Conservation (phyloP, 225 moss, liverwort and hornwort species). For the Bryum argenteum region DNA sequence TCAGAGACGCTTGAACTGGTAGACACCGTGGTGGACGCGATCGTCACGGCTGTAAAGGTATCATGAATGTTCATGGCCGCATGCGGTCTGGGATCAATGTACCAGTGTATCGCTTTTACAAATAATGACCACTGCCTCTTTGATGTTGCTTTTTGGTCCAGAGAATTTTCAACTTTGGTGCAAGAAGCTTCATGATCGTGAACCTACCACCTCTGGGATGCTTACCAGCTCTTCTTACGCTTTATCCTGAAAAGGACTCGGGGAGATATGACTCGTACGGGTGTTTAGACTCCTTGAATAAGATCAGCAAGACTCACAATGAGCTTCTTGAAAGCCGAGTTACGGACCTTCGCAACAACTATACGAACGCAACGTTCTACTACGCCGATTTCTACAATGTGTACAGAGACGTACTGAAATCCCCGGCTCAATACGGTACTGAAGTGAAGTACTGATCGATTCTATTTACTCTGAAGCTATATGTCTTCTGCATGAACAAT, state of each 20-base stretch:
- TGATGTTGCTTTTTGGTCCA: conserved; percentile 22
- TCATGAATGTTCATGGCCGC: not conserved
- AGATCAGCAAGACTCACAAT: conserved; percentile 57
- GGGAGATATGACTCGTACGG: conserved; percentile 50
- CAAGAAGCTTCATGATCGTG: conserved; percentile 57
- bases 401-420: conserved; percentile 47
- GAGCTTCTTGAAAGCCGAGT: conserved; percentile 47
- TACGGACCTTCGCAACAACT: conserved; percentile 41
- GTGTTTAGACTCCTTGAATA: conserved; percentile 48
- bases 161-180: conserved; percentile 54
- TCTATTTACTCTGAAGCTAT: not conserved
- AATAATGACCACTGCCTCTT: not conserved
- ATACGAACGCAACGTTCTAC: conserved; percentile 53
- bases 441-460: not conserved
- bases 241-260: conserved; percentile 26
- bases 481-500: too few species aligned
- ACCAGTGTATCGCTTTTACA: not conserved
- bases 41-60: conserved; percentile 50
- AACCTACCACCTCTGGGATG: conserved; percentile 74
- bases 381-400: conserved; percentile 58
- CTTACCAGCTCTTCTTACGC: conserved; percentile 58
- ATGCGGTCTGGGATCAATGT: not conserved
- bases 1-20: conserved; percentile 40
- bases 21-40: conserved; percentile 55
- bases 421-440: conserved; percentile 49